These are phyloP conservation scores for Alternaria arborescens DNA, from an alignment of 2,329 filamentous ascomycete genomes.

Conservation along the genomic window DNA sequence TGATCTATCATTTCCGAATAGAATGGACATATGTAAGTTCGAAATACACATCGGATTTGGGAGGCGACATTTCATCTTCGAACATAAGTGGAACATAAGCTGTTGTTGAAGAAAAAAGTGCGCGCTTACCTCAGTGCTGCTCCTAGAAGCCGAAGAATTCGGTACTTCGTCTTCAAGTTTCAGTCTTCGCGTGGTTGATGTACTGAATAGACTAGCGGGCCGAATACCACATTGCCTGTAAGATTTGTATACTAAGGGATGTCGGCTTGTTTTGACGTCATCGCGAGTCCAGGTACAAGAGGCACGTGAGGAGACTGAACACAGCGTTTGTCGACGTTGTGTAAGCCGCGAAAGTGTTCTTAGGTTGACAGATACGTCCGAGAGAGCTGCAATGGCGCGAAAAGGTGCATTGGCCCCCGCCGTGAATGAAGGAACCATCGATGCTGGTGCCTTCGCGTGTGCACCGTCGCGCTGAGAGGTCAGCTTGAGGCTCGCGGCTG, in stretches of 20 bases:
- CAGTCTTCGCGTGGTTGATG: constrained; percentile 20
- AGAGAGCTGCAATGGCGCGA: constrained; percentile 14
- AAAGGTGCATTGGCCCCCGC: constrained; percentile 28
- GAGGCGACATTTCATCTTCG: too few species aligned
- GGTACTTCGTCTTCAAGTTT: constrained; percentile 21
- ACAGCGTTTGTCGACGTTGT: constrained; percentile 27
- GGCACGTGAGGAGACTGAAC: constrained; percentile 43
- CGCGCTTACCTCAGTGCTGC: constrained; percentile 26
- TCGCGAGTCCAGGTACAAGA: constrained; percentile 31
- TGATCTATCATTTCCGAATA: neutral
- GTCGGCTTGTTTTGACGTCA: constrained; percentile 14
- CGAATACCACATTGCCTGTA: constrained; percentile 10
- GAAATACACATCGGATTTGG: neutral
- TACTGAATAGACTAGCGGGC: constrained; percentile 28
- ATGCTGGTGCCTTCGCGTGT: constrained; percentile 14
- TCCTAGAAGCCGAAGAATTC: constrained; percentile 1
- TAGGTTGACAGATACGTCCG: constrained; percentile 15
- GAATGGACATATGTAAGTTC: neutral
- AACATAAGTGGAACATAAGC: neutral
- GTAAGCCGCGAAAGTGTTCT: constrained; percentile 19
- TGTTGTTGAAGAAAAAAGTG: neutral
- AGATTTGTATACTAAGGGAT: constrained; percentile 1
- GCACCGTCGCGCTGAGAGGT: constrained; percentile 19
- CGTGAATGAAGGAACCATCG: constrained; percentile 23
- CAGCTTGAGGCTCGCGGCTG: constrained; percentile 14